Percentiles rank a stretch among this genome's conserved stretches.
Conservation (phyloP, 495 filamentous ascomycete species). For the Neurospora sublineolata region DNA sequence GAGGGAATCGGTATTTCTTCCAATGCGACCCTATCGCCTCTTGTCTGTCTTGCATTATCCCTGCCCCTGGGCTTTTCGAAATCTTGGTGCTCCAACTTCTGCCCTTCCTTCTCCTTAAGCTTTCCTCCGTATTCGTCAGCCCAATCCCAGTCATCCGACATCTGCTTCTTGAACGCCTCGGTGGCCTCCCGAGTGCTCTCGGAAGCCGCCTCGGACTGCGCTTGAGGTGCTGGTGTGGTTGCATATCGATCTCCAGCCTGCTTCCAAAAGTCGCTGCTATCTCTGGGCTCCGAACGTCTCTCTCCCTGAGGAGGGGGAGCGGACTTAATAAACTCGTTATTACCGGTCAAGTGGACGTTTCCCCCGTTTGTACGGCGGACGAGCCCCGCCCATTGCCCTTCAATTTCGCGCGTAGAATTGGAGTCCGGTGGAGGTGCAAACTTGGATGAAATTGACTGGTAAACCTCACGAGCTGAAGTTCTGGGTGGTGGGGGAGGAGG, state of each 20-base stretch:
- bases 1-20: neutral
- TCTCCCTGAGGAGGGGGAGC: neutral
- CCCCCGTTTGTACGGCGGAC: neutral
- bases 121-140: slow-evolving; percentile 1
- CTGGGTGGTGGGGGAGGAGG: neutral
- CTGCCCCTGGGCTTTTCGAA: neutral
- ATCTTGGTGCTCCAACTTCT: slow-evolving; percentile 3
- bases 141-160: slow-evolving; percentile 7
- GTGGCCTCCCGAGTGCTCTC: neutral
- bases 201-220: neutral
- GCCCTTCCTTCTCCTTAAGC: neutral
- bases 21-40: neutral
- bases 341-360: neutral
- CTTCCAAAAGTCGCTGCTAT: neutral
- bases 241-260: neutral
- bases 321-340: neutral
- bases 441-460: neutral
- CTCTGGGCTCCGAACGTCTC: neutral
- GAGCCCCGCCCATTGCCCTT: neutral
- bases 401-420: neutral
- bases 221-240: neutral
- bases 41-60: neutral
- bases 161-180: neutral
- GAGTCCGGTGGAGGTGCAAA: neutral
- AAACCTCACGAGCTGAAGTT: neutral